Evolutionary conservation across 1,284 basidiomycete genomes (phyloP).

Genomic region (Nidula niveotomentosa): DNA sequence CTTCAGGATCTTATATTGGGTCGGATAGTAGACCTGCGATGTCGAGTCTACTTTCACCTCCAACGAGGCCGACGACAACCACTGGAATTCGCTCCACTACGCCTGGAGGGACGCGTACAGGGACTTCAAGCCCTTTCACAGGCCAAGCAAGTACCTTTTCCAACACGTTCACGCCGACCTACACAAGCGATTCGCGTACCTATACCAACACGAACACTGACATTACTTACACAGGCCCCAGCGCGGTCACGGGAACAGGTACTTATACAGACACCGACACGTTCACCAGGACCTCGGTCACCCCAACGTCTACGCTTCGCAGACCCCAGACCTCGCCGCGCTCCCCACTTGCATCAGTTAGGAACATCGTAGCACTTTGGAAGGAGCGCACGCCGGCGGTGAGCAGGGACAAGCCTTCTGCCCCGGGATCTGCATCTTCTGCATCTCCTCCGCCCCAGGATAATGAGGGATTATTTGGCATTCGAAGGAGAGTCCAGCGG

Average conservation of each 20-base stretch:
- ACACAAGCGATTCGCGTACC: conserved; percentile 20
- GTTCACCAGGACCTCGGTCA: conserved; percentile 23
- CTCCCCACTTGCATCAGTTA: conserved; percentile 69
- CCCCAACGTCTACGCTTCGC: conserved; percentile 38
- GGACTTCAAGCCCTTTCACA: conserved; percentile 27
- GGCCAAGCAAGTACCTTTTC: conserved; percentile 10
- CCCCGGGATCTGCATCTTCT: conserved; percentile 25
- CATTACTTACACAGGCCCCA: conserved; percentile 14
- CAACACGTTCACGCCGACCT: conserved; percentile 18
- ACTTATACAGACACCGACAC: conserved; percentile 22
- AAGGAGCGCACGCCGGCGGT: conserved; percentile 59
- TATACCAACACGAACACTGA: conserved; percentile 25
- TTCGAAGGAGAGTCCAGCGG: conserved; percentile 57
- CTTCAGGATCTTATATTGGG: conserved; percentile 31
- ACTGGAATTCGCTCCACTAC: conserved; percentile 24
- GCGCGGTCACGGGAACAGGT: conserved; percentile 8
- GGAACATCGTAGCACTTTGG: conserved; percentile 81
- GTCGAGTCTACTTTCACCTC: conserved; percentile 31
- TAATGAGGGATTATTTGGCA: conserved; percentile 59
- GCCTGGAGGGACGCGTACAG: conserved; percentile 15
- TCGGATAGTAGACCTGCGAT: conserved; percentile 26
- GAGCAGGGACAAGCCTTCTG: conserved; percentile 27
- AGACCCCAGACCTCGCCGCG: conserved; percentile 61
- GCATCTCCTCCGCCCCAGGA: conserved; percentile 32
- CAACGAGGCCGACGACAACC: conserved; percentile 19